Base-by-base conservation (phyloP, 192 early-diverging fungal genomes). In the Entomortierella parvispora region DNA sequence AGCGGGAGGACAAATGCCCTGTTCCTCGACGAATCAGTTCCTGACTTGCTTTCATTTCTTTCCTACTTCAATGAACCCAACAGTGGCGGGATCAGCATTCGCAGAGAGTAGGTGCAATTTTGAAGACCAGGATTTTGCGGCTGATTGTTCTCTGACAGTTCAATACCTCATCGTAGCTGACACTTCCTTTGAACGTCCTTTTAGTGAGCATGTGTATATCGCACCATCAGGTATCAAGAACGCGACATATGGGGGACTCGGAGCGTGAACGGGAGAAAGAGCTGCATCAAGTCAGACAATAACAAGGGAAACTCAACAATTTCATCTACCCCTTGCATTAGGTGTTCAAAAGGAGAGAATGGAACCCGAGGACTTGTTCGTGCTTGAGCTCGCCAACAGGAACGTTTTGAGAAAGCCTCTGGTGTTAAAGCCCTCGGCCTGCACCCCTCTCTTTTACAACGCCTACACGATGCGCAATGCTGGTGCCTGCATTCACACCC, bases 321-420 rank as follows among this genome's bases (percentile, higher is more conserved):
- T 52, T n/a, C 48, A 49, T n/a, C n/a, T n/a, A n/a, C n/a, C n/a
- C n/a, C n/a, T n/a, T n/a, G n/a, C n/a, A 43, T 85, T 85, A 58
- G 95, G 97, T 37, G 95, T 99, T 4, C 96, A 97, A 83, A 99
- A 99, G 82, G 96, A 99, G 75, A 86, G 96, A 56, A 96, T 99
- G 64, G 61, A 84, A 32, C 87, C 97, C 2, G 51, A 83, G 8
- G 93, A 99, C 65, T 84, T 99, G 2, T 99, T 95, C 65, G 92
- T 99, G 15, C 81, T 99, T 22, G 75, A 84, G 12, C 84, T 91
- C 3, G 57, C 80, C 23, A 83, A 87, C 8, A 84, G 85, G 8
- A 22, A 81, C 6, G 62, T 93, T 2, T 57, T 99, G 42, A 88
- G 92, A 15, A 78, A 92, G 22, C 97, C 96, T 20, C 65, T 85